These are phyloP conservation scores for Dentiscutata heterogama DNA, from an alignment of 371 early-diverging fungal genomes.

Conservation along the genomic window DNA sequence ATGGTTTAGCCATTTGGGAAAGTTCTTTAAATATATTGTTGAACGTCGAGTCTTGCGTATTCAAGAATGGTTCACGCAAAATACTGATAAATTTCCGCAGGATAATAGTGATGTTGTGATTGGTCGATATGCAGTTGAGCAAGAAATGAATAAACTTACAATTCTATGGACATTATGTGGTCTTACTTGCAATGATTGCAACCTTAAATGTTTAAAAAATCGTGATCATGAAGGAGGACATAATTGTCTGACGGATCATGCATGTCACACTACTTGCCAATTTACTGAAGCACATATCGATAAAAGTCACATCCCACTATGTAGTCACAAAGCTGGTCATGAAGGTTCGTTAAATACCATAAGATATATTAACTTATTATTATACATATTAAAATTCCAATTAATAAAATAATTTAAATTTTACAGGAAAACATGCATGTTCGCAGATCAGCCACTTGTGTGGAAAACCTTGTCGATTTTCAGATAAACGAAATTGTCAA, in stretches of 20 bases:
- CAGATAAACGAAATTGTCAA: slow-evolving; percentile 38
- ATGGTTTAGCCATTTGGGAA: background rate
- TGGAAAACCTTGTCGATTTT: slow-evolving; percentile 10
- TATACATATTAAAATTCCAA: too few relatives aligned
- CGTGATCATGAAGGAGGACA: slow-evolving; percentile 15
- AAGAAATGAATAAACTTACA: slow-evolving; percentile 19
- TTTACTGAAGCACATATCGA: slow-evolving; percentile 17
- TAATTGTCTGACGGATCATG: slow-evolving; percentile 35
- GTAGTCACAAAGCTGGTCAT: slow-evolving; percentile 36
- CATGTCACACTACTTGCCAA: slow-evolving; percentile 13
- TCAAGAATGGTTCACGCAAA: slow-evolving; percentile 28
- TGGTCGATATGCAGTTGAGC: slow-evolving; percentile 14
- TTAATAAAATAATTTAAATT: too few relatives aligned
- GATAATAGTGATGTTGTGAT: slow-evolving; percentile 33
- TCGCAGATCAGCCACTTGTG: slow-evolving; percentile 7
- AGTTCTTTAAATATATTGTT: slow-evolving; percentile 32
- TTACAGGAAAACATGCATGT: slow-evolving; percentile 31
- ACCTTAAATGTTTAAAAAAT: slow-evolving; percentile 25
- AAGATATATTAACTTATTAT: too few relatives aligned
- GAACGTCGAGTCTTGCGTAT: slow-evolving; percentile 17
- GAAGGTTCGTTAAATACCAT: background rate
- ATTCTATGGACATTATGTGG: slow-evolving; percentile 39
- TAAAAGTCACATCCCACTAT: background rate
- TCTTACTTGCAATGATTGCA: slow-evolving; percentile 22
- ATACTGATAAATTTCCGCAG: background rate